Evolutionary conservation across 1,139 yeast genomes (phyloP), one percentile per base, ranked within the genome.

Genomic region (Zygosaccharomyces sapae): DNA sequence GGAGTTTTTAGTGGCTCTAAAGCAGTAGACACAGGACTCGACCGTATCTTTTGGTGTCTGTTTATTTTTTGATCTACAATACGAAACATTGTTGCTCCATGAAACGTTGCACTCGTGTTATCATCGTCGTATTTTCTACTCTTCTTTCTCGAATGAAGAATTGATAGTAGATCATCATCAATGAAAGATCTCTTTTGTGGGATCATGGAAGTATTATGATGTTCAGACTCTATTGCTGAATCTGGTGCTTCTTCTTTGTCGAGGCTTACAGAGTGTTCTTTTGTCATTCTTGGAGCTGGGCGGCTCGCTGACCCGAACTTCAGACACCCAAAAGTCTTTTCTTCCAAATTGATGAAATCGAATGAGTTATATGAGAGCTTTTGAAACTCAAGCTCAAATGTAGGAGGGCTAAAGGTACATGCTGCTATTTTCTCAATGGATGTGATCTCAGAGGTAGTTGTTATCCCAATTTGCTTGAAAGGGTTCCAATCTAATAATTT

Each of bases 181-280:
- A 58, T 45, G 34, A 54, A 53, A 1, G 62, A 55, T 34, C 61
- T 48, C 24, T 54, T 57, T 13, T 53, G 55, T 9, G 60, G 54
- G 1, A 50, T 5, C 18, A 53, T 25, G 4, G 63, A 55, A 3
- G 55, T 46, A 38, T 52, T 40, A 16, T 24, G 24, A 13, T 4
- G 10, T 6, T 37, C 31, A 9, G 8, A 5, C 4, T 6, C 3
- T 13, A 22, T 30, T 24, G 7, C 13, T 4, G 10, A n/a, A n/a
- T 22, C 19, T 31, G 10, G 20, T 36, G 29, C 4, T 7, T 19
- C 12, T 19, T 36, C 38, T 12, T 27, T 5, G 13, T 1, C 30
- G 10, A 6, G 10, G 5, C 9, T 6, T 13, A 10, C 12, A 20
- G 10, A 12, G n/a, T n/a, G 27, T 13, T 22, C 29, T 12, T 36